Evolutionary conservation across 2,329 filamentous ascomycete genomes (phyloP).

Genomic region (Epichloe coenophiala): DNA sequence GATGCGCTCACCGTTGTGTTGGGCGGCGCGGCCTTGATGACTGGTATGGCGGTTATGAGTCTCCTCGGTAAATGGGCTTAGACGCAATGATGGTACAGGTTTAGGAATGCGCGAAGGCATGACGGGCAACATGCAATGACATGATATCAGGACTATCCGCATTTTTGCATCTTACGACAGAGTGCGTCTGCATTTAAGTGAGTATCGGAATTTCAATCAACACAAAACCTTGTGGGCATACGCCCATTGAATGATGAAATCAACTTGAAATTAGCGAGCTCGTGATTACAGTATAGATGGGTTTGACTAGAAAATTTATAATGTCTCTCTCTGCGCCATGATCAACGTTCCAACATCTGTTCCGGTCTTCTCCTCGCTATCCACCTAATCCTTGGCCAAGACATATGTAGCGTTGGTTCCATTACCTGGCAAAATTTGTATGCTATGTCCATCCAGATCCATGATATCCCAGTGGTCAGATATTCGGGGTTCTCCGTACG

Average conservation of each 20-base stretch:
- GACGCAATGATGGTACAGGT: constrained; percentile 2
- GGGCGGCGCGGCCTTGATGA: constrained; percentile 40
- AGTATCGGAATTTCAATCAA: neutral
- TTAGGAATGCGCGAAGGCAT: neutral
- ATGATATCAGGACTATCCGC: neutral
- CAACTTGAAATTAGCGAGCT: neutral
- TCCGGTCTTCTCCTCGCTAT: neutral
- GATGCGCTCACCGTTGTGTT: constrained; percentile 31
- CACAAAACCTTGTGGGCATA: neutral
- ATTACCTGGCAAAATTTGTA: constrained; percentile 22
- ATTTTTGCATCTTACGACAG: neutral
- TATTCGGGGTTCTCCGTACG: constrained; percentile 26
- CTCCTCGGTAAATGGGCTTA: constrained; percentile 64
- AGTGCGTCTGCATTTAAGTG: neutral
- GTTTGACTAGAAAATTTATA: neutral
- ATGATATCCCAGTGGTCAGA: constrained; percentile 30
- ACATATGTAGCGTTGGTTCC: constrained; percentile 12
- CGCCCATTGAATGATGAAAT: neutral
- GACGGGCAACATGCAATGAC: neutral
- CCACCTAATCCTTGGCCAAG: neutral
- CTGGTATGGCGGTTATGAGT: constrained; percentile 56
- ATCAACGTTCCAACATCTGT: neutral
- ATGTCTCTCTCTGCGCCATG: neutral
- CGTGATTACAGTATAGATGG: neutral
- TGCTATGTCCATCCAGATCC: constrained; percentile 13